Evolutionary conservation across 2,329 filamentous ascomycete genomes (phyloP).

Genomic region (Graphium sp.): DNA sequence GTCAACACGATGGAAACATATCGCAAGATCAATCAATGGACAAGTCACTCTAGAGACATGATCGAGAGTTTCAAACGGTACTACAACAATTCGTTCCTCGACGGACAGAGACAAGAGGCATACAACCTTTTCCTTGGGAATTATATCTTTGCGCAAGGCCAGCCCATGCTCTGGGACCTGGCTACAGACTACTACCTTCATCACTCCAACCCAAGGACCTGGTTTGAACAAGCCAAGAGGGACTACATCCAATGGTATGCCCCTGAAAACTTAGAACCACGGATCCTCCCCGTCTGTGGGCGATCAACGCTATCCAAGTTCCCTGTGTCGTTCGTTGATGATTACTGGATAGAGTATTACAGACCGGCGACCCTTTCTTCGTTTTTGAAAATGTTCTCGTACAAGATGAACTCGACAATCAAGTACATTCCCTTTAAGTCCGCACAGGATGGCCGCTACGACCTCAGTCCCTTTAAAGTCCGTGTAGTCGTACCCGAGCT

Average conservation of each 20-base stretch:
- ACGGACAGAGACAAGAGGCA: constrained; percentile 93
- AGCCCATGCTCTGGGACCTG: constrained; percentile 95
- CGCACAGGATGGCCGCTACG: constrained; percentile 56
- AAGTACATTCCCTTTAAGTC: constrained; percentile 66
- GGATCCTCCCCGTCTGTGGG: constrained; percentile 29
- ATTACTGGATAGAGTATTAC: constrained; percentile 98
- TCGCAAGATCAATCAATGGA: constrained; percentile 98
- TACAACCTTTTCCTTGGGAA: constrained; percentile 97
- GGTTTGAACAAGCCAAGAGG: constrained; percentile 42
- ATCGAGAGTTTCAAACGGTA: constrained; percentile 98
- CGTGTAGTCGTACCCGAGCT: constrained; percentile 48
- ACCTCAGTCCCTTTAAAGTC: constrained; percentile 77
- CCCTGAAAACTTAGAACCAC: constrained; percentile 49
- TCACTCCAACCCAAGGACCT: constrained; percentile 65
- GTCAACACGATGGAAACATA: constrained; percentile 99
- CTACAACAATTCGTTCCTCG: constrained; percentile 96
- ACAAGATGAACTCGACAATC: constrained; percentile 79
- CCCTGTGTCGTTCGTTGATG: constrained; percentile 53
- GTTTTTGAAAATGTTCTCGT: constrained; percentile 82
- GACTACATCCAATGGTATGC: constrained; percentile 88
- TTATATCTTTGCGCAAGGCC: constrained; percentile 72
- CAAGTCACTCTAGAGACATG: constrained; percentile 93
- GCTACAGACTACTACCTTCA: constrained; percentile 93
- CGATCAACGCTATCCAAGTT: constrained; percentile 6
- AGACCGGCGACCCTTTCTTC: constrained; percentile 75